Evolutionary conservation across 345 rosid species (phyloP), one percentile per base, ranked within the genome.

Genomic region (Syzygium aromaticum): DNA sequence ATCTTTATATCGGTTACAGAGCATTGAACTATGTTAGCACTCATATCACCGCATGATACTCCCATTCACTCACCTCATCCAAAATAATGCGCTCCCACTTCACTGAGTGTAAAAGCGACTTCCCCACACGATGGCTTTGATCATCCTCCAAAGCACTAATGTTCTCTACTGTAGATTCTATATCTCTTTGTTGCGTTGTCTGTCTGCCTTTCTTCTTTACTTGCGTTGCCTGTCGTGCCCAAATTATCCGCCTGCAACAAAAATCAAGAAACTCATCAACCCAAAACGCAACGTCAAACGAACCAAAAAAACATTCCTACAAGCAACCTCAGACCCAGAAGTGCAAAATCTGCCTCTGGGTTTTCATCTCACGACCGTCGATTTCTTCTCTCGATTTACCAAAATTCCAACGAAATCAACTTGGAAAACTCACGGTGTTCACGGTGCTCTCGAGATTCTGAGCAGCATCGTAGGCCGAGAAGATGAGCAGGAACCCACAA

Each of bases 381-480:
- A 46, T 11, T 33, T 33, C 38, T 83, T 9, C 80, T 67, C 25
- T 67, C 78, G 1, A 38, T 67, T 38, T 40, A 33, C 77, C 78
- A 43, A 43, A 38, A 67, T 16, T 30, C 38, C 78, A 67, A 67
- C 78, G 78, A 38, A 67, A 67, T 33, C 19, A 25, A 33, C 80
- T 2, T 46, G 25, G 2, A 1, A 33, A 33, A 67, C 94, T 96
- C 87, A 97, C 89, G 43, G 96, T 96, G 22, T 93, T 96, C 87
- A 97, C 89, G 43, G 96, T 96, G 22, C 95, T 95, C 91, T 97
- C 95, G 27, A 97, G 94, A 92, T 97, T 97, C 93, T 97, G 98
- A 87, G 99, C 98, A 87, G 98, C 99, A 84, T 98, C 99, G 80
- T 91, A 97, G 84, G 98, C 95, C 86, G 93, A 96, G 89, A 97